phyloP scores from a whole-genome alignment of 1,284 basidiomycete species.

The Rhodotorula sp. region DNA sequence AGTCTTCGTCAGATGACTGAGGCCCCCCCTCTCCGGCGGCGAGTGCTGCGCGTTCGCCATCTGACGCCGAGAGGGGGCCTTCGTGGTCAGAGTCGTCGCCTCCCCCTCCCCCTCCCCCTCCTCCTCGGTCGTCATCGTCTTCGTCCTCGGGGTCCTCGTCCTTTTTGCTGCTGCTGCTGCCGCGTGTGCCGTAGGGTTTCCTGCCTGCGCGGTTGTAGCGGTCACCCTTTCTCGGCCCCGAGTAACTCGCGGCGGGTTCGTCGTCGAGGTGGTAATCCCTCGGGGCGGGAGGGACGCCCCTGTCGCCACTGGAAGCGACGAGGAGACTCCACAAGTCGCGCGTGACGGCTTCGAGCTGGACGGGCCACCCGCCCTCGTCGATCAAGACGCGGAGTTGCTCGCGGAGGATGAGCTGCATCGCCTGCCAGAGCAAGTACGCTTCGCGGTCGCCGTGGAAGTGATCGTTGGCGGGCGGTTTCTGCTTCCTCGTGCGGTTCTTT shows the following conservation, averaged over 20 bases:
- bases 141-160: slow-evolving; percentile 4
- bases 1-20: neutral
- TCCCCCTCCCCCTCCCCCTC: neutral
- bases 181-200: neutral
- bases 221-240: slow-evolving; percentile 24
- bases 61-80: neutral
- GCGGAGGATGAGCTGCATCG: slow-evolving; percentile 37
- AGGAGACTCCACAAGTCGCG: slow-evolving; percentile 34
- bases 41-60: neutral
- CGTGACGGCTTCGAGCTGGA: slow-evolving; percentile 29
- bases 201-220: slow-evolving; percentile 13
- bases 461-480: slow-evolving; percentile 13
- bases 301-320: slow-evolving; percentile 10
- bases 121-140: too few species aligned
- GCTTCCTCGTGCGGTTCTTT: slow-evolving; percentile 20
- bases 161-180: neutral
- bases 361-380: slow-evolving; percentile 34
- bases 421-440: slow-evolving; percentile 31
- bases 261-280: slow-evolving; percentile 21
- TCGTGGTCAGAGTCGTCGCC: neutral
- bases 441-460: slow-evolving; percentile 35
- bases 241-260: slow-evolving; percentile 31
- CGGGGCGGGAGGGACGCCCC: slow-evolving; percentile 19
- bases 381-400: slow-evolving; percentile 30
- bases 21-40: too few species aligned